Conservation (phyloP, 306 rosid species). For the Lathyrus sativus region DNA sequence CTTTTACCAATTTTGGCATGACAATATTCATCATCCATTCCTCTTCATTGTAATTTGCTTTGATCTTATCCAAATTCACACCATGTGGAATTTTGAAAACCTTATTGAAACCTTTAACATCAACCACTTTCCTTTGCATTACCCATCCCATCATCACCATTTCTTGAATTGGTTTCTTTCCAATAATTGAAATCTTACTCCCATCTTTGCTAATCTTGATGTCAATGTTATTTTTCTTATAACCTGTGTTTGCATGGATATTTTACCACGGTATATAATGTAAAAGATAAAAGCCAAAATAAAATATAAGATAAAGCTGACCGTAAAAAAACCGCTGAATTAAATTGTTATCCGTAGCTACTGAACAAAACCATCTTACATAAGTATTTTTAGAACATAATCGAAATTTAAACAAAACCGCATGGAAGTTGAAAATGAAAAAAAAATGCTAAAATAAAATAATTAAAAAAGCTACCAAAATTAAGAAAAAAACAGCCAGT, state of each 20-base stretch:
- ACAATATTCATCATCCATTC: constrained; percentile 54
- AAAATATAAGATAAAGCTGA: too few species aligned
- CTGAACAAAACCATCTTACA: too few species aligned
- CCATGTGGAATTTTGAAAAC: constrained; percentile 66
- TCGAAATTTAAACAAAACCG: too few species aligned
- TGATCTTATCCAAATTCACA: constrained; percentile 63
- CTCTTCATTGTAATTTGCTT: constrained; percentile 59
- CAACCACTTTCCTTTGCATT: constrained; percentile 58
- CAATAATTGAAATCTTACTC: constrained; percentile 50
- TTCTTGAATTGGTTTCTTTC: constrained; percentile 68
- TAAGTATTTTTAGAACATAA: too few species aligned
- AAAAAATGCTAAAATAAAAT: too few species aligned
- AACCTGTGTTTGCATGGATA: constrained; percentile 57
- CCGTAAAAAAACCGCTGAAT: too few species aligned
- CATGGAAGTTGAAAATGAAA: too few species aligned
- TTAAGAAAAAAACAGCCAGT: too few species aligned
- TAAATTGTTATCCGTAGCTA: too few species aligned
- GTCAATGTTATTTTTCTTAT: constrained; percentile 50
- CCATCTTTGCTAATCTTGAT: constrained; percentile 77
- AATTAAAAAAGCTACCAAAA: too few species aligned
- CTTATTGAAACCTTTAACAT: constrained; percentile 52
- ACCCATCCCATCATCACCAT: constrained; percentile 60
- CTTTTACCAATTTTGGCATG: constrained; percentile 69
- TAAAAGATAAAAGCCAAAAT: neutral
- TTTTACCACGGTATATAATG: too few species aligned